Percentiles rank a stretch among this genome's conserved stretches.
Evolutionary conservation across 2,329 filamentous ascomycete species (phyloP).

Genomic region (Trichoderma pleuroti): DNA sequence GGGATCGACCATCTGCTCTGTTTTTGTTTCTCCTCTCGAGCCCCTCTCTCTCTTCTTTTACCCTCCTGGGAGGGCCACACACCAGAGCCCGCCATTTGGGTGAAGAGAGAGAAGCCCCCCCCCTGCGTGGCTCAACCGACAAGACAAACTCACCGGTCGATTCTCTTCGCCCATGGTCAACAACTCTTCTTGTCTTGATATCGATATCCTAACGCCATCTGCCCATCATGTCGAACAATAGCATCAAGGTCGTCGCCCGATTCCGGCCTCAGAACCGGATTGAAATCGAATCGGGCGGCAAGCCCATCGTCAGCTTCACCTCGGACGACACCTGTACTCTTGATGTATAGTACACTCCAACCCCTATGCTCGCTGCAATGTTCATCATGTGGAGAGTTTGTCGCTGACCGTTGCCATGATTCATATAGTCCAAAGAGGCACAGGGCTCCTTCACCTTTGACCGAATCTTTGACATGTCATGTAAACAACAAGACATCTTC

Average conservation of each 20-base stretch:
- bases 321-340: constrained; percentile 84
- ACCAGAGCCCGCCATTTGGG: constrained; percentile 18
- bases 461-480: constrained; percentile 92
- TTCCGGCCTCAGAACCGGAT: constrained; percentile 96
- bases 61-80: neutral
- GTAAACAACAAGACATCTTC: constrained; percentile 89
- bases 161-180: constrained; percentile 27
- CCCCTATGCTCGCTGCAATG: neutral
- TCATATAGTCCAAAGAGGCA: constrained; percentile 76
- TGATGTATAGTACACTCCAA: constrained; percentile 55
- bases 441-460: constrained; percentile 92
- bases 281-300: constrained; percentile 84
- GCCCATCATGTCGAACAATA: constrained; percentile 57
- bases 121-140: constrained; percentile 6
- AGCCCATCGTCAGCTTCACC: constrained; percentile 86
- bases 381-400: neutral
- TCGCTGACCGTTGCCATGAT: constrained; percentile 7
- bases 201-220: constrained; percentile 19
- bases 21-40: neutral
- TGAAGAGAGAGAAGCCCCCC: constrained; percentile 4
- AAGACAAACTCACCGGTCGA: neutral
- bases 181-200: constrained; percentile 25
- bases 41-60: neutral
- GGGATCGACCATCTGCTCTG: neutral
- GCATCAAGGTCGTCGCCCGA: constrained; percentile 88